Evolutionary conservation across 768 basidiomycete species (phyloP).

Genomic region (Collybia nuda): DNA sequence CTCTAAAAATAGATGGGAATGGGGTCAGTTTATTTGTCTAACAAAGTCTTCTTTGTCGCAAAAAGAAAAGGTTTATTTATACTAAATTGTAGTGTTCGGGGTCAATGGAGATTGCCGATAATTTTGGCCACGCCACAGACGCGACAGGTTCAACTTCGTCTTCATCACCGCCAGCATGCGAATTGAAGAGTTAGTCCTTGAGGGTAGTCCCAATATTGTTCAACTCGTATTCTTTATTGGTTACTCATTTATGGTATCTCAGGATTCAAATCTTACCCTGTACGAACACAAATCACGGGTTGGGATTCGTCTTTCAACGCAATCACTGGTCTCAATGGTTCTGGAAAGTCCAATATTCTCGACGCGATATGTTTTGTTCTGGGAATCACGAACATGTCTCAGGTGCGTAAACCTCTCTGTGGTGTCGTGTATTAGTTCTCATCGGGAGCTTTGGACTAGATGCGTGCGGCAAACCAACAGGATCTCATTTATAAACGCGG

Average conservation of each 20-base stretch:
- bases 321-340: slow-evolving; percentile 94
- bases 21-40: neutral
- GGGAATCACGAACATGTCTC: slow-evolving; percentile 96
- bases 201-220: slow-evolving; percentile 49
- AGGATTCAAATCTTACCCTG: slow-evolving; percentile 99
- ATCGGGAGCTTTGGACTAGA: slow-evolving; percentile 42
- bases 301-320: slow-evolving; percentile 99
- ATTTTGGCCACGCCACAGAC: slow-evolving; percentile 13
- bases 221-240: neutral
- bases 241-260: neutral
- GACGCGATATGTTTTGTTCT: slow-evolving; percentile 99
- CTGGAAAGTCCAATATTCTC: slow-evolving; percentile 98
- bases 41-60: neutral
- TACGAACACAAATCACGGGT: slow-evolving; percentile 91
- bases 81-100: neutral
- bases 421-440: neutral
- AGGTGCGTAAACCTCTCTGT: slow-evolving; percentile 42
- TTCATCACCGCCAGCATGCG: slow-evolving; percentile 54
- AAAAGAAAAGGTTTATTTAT: no score
- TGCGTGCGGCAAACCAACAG: slow-evolving; percentile 93
- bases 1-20: no score
- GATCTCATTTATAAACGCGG: slow-evolving; percentile 99
- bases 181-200: slow-evolving; percentile 93
- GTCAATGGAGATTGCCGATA: slow-evolving; percentile 12
- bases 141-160: slow-evolving; percentile 2